Evolutionary conservation across 805 yeast species (phyloP), one percentile per base, ranked within the genome.

Genomic region (Suhomyces emberorum): DNA sequence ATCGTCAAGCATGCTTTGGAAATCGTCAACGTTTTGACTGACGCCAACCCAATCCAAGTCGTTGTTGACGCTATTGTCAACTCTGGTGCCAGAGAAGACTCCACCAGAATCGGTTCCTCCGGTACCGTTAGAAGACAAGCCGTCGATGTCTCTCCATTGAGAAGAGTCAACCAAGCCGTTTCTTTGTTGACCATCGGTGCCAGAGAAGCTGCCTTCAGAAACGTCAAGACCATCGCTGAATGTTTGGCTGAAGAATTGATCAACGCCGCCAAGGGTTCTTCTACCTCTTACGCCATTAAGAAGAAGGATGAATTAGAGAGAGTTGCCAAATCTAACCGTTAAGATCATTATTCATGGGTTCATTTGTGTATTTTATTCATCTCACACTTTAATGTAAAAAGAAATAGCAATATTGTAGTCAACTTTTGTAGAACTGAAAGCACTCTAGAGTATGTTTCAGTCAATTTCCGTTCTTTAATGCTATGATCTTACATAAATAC

Each of bases 101-200:
- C 98, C 68, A 93, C 99, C 81, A 89, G 98, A 87, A 91, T 95
- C 63, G 99, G 99, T 78, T 89, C 97, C 69, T 89, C 97, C 66
- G 98, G 98, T 86, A 87, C 98, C 69, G 99, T 95, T 64, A 93
- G 98, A 86, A 88, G 99, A 84, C 98, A 95, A 80, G 98, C 99
- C 58, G 99, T 93, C 70, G 99, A 93, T 88, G 99, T 93, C 55
- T 89, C 98, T 67, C 99, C 99, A 69, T 83, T 93, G 73, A 89
- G 99, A 85, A 91, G 99, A 82, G 97, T 93, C 61, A 93, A 93
- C 96, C 98, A 93, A 78, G 95, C 99, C 64, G 81, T 93, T 65
- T 79, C 98, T 65, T 81, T 93, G 69, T 77, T 93, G 74, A 95
- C 99, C 79, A 84, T 86, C 64, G 99, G 99, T 83, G 96, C 93